Conservation (phyloP, 495 filamentous ascomycete genomes). For the Trichocladium antarcticum region DNA sequence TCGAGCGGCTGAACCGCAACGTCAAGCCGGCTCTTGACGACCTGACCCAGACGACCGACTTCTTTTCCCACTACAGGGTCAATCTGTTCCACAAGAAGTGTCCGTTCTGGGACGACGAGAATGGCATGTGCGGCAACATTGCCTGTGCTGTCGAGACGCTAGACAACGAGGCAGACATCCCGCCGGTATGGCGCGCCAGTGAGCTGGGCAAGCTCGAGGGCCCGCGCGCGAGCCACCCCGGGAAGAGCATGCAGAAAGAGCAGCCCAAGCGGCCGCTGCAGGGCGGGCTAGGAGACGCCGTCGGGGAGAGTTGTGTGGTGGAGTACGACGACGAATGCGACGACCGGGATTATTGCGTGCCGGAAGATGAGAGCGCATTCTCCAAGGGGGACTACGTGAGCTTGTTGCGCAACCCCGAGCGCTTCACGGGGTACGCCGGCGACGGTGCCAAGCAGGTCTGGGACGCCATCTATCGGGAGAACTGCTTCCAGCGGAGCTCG, state of each 20-base stretch:
- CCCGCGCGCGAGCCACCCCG: slow-evolving; percentile 79
- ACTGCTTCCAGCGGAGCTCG: slow-evolving; percentile 75
- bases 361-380: slow-evolving; percentile 78
- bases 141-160: slow-evolving; percentile 95
- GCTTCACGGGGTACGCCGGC: slow-evolving; percentile 89
- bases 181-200: slow-evolving; percentile 78
- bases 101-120: slow-evolving; percentile 90
- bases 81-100: slow-evolving; percentile 94
- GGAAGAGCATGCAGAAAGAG: slow-evolving; percentile 56
- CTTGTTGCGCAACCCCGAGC: slow-evolving; percentile 83
- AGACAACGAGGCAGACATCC: slow-evolving; percentile 89
- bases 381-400: slow-evolving; percentile 94
- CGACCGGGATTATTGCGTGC: slow-evolving; percentile 92
- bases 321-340: slow-evolving; percentile 98
- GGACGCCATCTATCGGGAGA: slow-evolving; percentile 94
- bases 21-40: slow-evolving; percentile 71
- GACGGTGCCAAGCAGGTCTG: slow-evolving; percentile 76
- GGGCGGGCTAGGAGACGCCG: slow-evolving; percentile 71
- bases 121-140: slow-evolving; percentile 93
- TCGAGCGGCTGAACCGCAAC: slow-evolving; percentile 70
- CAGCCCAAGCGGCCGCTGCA: slow-evolving; percentile 62
- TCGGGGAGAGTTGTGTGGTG: slow-evolving; percentile 89
- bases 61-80: slow-evolving; percentile 92
- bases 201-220: slow-evolving; percentile 90
- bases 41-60: slow-evolving; percentile 79